These are phyloP conservation scores for Fraxinus baroniana DNA, from an alignment of 305 asterid species.

Conservation along the genomic window DNA sequence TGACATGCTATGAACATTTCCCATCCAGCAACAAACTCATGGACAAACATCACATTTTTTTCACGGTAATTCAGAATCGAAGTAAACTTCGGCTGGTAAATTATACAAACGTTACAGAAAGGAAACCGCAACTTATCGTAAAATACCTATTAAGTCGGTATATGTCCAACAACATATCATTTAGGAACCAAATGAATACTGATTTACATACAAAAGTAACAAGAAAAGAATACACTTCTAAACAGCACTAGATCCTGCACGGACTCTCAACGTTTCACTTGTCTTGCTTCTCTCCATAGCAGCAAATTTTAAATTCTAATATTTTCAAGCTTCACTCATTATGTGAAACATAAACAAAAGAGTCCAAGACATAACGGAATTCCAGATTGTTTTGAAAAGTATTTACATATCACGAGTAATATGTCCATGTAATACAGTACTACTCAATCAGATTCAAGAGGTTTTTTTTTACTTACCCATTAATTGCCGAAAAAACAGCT, in stretches of 20 bases:
- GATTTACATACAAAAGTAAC: not conserved
- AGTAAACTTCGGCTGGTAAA: not conserved
- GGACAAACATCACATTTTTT: not conserved
- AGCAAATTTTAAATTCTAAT: conserved; percentile 30
- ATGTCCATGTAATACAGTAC: not conserved
- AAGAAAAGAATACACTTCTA: conserved; percentile 34
- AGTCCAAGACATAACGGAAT: not conserved
- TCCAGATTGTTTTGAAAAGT: not conserved
- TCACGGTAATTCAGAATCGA: not conserved
- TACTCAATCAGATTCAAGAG: not conserved
- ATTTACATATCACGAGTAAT: not conserved
- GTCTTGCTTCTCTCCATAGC: conserved; percentile 93
- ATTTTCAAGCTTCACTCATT: not conserved
- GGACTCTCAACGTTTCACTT: conserved; percentile 69
- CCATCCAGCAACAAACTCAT: not conserved
- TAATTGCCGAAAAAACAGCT: conserved; percentile 80
- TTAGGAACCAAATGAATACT: not conserved
- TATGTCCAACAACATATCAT: not conserved
- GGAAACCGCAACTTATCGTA: not conserved
- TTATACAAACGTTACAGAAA: conserved; percentile 3
- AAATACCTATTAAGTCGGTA: not conserved
- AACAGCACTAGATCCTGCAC: conserved; percentile 61
- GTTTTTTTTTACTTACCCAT: conserved; percentile 50
- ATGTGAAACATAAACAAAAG: not conserved
- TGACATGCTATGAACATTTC: not conserved